phyloP scores from a whole-genome alignment of 257 asterid genomes.

The Ehretia macrophylla region DNA sequence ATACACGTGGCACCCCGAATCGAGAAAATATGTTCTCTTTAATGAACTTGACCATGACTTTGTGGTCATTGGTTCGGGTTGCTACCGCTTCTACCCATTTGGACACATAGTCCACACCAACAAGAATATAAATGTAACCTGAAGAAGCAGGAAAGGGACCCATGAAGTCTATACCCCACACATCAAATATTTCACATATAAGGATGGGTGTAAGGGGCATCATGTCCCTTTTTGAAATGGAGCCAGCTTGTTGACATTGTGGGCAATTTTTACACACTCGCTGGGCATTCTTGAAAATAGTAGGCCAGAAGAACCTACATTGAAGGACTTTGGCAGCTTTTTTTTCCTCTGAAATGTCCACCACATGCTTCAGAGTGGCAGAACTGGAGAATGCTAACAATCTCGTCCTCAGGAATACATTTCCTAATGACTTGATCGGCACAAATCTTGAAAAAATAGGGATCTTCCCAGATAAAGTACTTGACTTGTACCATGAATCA shows the following conservation, averaged over 20 bases:
- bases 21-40: background rate
- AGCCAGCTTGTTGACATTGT: background rate
- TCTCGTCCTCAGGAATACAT: background rate
- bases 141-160: background rate
- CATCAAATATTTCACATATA: background rate
- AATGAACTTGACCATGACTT: background rate
- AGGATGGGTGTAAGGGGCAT: background rate
- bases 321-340: background rate
- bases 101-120: constrained; percentile 3
- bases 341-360: background rate
- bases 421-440: background rate
- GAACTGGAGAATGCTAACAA: background rate
- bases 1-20: background rate
- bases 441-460: background rate
- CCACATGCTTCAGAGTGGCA: background rate
- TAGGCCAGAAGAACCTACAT: background rate
- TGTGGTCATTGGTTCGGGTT: background rate
- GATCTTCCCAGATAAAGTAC: background rate
- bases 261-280: background rate
- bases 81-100: background rate
- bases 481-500: background rate
- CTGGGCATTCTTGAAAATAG: background rate
- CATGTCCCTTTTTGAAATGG: background rate
- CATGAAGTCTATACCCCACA: constrained; percentile 3
- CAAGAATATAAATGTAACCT: background rate